These are phyloP conservation scores for Rhizoclosmatium sp. DNA, from an alignment of 192 early-diverging fungal genomes.

Conservation along the genomic window DNA sequence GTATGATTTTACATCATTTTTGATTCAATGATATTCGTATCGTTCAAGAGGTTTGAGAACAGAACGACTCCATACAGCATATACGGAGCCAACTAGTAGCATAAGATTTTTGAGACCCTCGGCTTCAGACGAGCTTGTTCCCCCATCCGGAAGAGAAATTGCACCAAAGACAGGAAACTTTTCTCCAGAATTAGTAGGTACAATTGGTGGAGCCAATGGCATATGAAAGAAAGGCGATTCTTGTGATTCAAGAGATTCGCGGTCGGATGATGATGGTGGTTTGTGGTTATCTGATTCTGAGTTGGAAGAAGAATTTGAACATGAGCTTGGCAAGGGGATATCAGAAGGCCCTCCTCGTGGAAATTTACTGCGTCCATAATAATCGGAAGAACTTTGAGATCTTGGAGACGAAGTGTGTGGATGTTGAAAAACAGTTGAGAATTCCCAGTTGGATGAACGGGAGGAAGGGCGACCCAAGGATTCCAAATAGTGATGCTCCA, in stretches of 20 bases:
- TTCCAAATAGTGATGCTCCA: neutral
- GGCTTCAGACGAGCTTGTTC: neutral
- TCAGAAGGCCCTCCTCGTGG: neutral
- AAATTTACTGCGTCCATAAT: neutral
- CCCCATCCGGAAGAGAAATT: neutral
- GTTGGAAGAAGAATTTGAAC: neutral
- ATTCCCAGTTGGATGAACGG: neutral
- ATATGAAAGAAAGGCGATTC: neutral
- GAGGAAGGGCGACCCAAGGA: neutral
- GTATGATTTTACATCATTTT: neutral
- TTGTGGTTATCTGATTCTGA: neutral
- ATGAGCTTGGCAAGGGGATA: neutral
- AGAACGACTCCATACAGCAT: conserved; percentile 23
- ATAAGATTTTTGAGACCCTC: conserved; percentile 10
- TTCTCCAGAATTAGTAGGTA: neutral
- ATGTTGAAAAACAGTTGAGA: neutral
- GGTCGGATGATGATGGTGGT: neutral
- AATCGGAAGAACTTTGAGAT: neutral
- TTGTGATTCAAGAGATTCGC: neutral
- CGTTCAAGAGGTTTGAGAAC: conserved; percentile 16
- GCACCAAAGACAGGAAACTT: conserved; percentile 26
- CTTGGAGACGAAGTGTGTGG: neutral
- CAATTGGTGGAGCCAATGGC: neutral
- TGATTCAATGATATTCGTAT: conserved; percentile 5
- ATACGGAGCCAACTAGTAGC: conserved; percentile 19